Percentiles rank a stretch among this genome's conserved stretches.
Evolutionary conservation across 2,329 filamentous ascomycete genomes (phyloP).

Genomic region (Monilinia fructigena): DNA sequence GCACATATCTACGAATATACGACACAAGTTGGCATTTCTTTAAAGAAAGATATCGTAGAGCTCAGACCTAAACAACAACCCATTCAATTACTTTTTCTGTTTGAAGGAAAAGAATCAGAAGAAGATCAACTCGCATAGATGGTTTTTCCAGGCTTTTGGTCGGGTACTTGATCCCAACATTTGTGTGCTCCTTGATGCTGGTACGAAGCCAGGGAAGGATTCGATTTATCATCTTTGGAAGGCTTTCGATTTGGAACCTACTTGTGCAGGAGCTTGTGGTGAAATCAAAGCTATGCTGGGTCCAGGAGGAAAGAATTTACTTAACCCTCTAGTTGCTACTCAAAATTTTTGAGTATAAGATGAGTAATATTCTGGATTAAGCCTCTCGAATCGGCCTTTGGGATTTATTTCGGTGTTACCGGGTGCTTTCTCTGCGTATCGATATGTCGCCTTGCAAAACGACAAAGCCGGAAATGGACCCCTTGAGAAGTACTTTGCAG

Average conservation of each 20-base stretch:
- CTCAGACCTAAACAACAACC: slow-evolving; percentile 98
- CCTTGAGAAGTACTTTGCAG: slow-evolving; percentile 98
- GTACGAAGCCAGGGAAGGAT: slow-evolving; percentile 82
- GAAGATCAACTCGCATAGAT: slow-evolving; percentile 96
- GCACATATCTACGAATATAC: slow-evolving; percentile 99
- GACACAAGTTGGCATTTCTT: slow-evolving; percentile 97
- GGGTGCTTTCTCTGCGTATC: slow-evolving; percentile 90
- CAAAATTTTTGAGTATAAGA: slow-evolving; percentile 99
- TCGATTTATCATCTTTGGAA: slow-evolving; percentile 98
- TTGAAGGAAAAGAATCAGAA: slow-evolving; percentile 97
- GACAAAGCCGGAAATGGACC: slow-evolving; percentile 94
- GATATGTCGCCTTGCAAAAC: slow-evolving; percentile 94
- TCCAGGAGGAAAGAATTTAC: slow-evolving; percentile 72
- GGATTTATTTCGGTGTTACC: slow-evolving; percentile 97
- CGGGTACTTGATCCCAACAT: slow-evolving; percentile 90
- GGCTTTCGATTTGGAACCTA: slow-evolving; percentile 96
- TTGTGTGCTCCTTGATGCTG: slow-evolving; percentile 94
- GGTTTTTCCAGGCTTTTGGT: slow-evolving; percentile 99
- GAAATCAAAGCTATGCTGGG: slow-evolving; percentile 98
- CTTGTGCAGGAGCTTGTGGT: slow-evolving; percentile 92
- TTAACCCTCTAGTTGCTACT: slow-evolving; percentile 93
- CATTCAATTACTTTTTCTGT: slow-evolving; percentile 95
- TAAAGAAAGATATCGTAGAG: slow-evolving; percentile 94
- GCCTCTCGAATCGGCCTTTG: slow-evolving; percentile 93
- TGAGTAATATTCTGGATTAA: slow-evolving; percentile 98